Base-by-base conservation (phyloP, 2,329 filamentous ascomycete genomes). In the Thelonectria discophora region DNA sequence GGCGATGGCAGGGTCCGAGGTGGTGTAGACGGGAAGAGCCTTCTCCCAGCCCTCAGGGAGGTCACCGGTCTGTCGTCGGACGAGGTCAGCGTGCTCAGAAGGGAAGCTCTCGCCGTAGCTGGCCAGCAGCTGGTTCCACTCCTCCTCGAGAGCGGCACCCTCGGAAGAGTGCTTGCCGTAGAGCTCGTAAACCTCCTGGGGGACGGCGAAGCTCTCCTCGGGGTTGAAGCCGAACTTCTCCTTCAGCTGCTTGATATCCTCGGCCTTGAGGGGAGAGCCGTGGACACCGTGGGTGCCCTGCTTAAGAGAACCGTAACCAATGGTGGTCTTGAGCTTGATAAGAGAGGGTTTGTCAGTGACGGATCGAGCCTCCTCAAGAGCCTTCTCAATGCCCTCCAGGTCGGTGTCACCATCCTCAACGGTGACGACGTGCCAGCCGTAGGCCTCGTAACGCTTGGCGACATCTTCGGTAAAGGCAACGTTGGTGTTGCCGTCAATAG, bases 31-130 rank as follows among this genome's bases (percentile, higher is more conserved):
- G 69, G 95, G 95, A 57, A 99, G 88, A 76, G 81, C 84, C 87
- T 95, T 97, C 86, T 97, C 91, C 95, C 95, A 99, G 74, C 94
- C 94, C 79, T 97, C 90, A 66, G 95, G 94, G 46, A 99, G 93
- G 62, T 94, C 89, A 71, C 91, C 89, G 69, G 85, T 86, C 69
- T 93, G 84, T 79, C 94, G 92, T 73, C 95, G 92, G 77, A 82
- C 77, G 66, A 99, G 88, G 76, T 99, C 94, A 61, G 85, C 88
- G 78, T 89, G 87, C 81, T 97, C 90, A 13, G 87, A 82, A 78
- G 90, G 88, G 88, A 91, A 88, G 80, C 92, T 86, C 77, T 88
- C 78, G 72, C 81, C 83, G 82, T 99, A 99, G 83, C 94, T 93
- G 81, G 91, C 86, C 74, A 98, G 88, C 63, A 97, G 86, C 82